Evolutionary conservation across 1,284 basidiomycete genomes (phyloP), one percentile per base, ranked within the genome.

Genomic region (Ganoderma boninense): DNA sequence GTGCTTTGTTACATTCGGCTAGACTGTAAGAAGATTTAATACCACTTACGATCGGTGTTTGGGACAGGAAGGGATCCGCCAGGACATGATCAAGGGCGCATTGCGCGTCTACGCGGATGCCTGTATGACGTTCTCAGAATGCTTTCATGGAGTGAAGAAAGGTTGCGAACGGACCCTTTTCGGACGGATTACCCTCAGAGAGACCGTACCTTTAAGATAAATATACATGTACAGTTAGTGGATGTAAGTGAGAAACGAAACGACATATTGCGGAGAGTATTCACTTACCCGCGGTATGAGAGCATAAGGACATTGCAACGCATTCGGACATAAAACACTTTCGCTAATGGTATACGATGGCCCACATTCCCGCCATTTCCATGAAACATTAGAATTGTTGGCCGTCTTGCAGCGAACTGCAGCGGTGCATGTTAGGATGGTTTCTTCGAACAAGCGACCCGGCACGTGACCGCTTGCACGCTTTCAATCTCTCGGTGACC

Each of bases 331-430:
- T 90, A 96, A 80, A 98, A 97, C 43, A 97, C 89, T 69, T 90
- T 89, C 0, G 95, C 97, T 16, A 99, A 85, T 0, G 97, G 97
- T 77, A 99, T 88, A 23, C 97, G 88, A 79, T 99, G 97, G 0
- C 93, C 93, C 54, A 89, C 83, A 75, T 94, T 95, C 63, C 91
- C 95, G 65, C 83, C 96, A 78, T 97, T 97, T 13, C 96, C 96
- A 75, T 97, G 96, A 73, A 97, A 95, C 90, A 97, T 94, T 66
- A 97, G 80, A 1, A 97, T 86, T 0, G 95, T 97, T 1, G 96
- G 96, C 20, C 95, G 84, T 35, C 85, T 87, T 2, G 89, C 85
- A 23, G 89, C 87, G 76, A 92, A 93, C 79, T 85, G 46, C 52
- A 64, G 43, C 35, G 26, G 23, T 56, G 6, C n/a, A 57, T 29